These are phyloP conservation scores for Nannochloropsis salina DNA, from an alignment of 108 stramenopile species.

Conservation along the genomic window DNA sequence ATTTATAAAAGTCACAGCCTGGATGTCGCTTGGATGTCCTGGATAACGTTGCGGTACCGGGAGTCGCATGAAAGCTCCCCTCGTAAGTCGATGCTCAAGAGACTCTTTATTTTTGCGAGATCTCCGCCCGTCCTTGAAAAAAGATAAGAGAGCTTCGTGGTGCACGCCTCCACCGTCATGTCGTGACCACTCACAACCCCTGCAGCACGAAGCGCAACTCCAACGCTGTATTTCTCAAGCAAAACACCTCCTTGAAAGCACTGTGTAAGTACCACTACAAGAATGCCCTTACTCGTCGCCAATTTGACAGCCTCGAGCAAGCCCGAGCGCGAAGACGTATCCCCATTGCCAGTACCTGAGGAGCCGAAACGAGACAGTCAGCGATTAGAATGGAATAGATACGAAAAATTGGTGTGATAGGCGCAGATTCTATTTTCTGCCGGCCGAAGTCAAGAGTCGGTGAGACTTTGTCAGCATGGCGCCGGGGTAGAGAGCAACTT, in stretches of 20 bases:
- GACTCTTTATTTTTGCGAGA: not conserved
- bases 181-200: constrained; percentile 75
- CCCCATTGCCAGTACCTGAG: constrained; percentile 18
- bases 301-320: constrained; percentile 39
- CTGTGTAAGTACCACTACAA: constrained; percentile 86
- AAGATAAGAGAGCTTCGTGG: constrained; percentile 81
- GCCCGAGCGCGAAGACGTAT: not conserved
- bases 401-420: too few relatives aligned
- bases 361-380: not conserved
- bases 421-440: too few relatives aligned
- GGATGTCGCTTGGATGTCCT: not conserved
- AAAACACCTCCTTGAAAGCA: constrained; percentile 77
- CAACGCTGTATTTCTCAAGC: constrained; percentile 84
- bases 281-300: constrained; percentile 54
- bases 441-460: too few relatives aligned
- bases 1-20: not conserved
- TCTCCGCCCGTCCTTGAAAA: constrained; percentile 51
- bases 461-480: too few relatives aligned
- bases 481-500: too few relatives aligned
- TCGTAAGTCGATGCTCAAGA: not conserved
- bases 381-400: not conserved
- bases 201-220: constrained; percentile 62
- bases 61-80: not conserved
- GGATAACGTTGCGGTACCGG: not conserved
- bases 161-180: constrained; percentile 90